phyloP scores from a whole-genome alignment of 139 green algal species.

The Chloropicon primus region DNA sequence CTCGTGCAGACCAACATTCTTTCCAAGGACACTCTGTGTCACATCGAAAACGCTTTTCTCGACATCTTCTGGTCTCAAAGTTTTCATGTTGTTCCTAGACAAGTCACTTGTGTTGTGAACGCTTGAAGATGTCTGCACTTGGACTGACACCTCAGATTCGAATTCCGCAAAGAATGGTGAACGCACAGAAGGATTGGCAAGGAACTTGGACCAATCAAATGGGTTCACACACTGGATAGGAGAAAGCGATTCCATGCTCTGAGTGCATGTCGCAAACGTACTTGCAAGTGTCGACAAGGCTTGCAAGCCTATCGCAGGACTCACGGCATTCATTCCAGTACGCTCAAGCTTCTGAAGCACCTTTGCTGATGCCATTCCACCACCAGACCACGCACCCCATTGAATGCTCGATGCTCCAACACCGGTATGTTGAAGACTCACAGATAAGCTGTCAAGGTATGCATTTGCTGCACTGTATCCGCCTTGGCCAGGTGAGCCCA shows the following conservation, averaged over 20 bases:
- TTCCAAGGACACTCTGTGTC: slow-evolving; percentile 8
- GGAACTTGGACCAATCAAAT: not conserved
- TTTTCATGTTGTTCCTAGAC: not conserved
- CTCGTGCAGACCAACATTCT: slow-evolving; percentile 11
- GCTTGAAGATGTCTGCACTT: not conserved
- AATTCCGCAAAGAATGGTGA: not conserved
- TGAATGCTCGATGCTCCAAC: slow-evolving; percentile 37
- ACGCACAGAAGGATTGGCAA: not conserved
- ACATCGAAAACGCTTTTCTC: not conserved
- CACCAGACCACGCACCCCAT: slow-evolving; percentile 72
- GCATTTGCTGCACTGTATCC: not conserved
- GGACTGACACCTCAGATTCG: not conserved
- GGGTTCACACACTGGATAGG: not conserved
- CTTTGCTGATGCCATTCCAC: slow-evolving; percentile 1
- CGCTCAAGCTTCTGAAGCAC: slow-evolving; percentile 29
- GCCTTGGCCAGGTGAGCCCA: not conserved
- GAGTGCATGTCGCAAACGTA: not conserved
- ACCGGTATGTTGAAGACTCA: not conserved
- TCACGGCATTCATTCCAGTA: slow-evolving; percentile 38
- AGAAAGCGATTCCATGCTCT: not conserved
- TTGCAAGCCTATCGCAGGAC: slow-evolving; percentile 21
- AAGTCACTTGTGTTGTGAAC: not conserved
- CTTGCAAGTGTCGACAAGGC: slow-evolving; percentile 18
- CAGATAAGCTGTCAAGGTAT: not conserved
- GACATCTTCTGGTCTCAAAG: not conserved